Percentiles rank a stretch among this genome's conserved stretches.
These are phyloP conservation scores for Amborella trichopoda DNA, from an alignment of 164 flowering plant species.

Conservation along the genomic window DNA sequence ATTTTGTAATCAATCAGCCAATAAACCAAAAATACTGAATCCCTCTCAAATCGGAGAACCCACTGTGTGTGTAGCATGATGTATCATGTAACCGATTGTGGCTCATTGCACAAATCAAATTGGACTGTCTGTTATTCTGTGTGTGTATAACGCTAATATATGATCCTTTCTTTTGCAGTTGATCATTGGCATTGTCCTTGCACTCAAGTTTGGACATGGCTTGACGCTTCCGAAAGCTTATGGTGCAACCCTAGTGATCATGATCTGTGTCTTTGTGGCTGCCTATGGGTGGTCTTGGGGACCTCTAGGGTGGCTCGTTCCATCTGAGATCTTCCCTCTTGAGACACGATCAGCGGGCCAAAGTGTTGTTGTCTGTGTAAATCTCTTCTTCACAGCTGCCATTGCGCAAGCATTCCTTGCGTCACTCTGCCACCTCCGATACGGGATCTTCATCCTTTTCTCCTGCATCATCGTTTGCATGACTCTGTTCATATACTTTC, in stretches of 20 bases:
- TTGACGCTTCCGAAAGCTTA: conserved; percentile 33
- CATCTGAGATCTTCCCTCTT: conserved; percentile 86
- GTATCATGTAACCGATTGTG: too few relatives aligned
- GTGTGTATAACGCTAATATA: too few relatives aligned
- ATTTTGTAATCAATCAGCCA: too few relatives aligned
- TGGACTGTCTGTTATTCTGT: too few relatives aligned
- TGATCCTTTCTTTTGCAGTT: conserved; percentile 32
- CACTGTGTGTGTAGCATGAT: too few relatives aligned
- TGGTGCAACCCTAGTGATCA: conserved; percentile 43
- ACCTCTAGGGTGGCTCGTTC: conserved; percentile 88
- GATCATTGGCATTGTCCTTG: conserved; percentile 43
- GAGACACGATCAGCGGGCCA: conserved; percentile 92
- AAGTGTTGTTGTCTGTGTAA: conserved; percentile 76
- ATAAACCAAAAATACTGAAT: too few relatives aligned
- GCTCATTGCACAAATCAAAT: too few relatives aligned
- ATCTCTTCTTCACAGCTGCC: conserved; percentile 74
- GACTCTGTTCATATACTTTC: conserved; percentile 64
- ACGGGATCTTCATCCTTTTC: conserved; percentile 77
- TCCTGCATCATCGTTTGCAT: conserved; percentile 48
- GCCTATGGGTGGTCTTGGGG: conserved; percentile 80
- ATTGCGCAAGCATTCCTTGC: conserved; percentile 76
- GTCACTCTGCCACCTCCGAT: conserved; percentile 65
- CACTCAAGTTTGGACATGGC: conserved; percentile 66
- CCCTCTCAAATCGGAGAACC: too few relatives aligned
- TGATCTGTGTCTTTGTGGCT: conserved; percentile 41